These are phyloP conservation scores for Pseudogymnoascus sp. DNA, from an alignment of 2,329 filamentous ascomycete species.

Conservation along the genomic window DNA sequence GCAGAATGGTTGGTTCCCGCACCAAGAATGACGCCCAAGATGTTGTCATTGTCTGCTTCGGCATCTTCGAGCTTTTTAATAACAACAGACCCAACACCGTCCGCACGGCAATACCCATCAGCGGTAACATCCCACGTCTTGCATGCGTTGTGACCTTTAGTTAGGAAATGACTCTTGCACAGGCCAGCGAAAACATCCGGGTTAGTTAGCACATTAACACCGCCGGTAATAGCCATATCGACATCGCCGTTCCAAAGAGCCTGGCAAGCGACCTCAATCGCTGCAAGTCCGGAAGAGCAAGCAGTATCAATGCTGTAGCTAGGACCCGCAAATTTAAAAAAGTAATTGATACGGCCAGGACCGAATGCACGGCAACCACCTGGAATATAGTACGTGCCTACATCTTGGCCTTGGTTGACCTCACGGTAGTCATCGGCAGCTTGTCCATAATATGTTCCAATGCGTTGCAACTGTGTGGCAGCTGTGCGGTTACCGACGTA, in stretches of 20 bases:
- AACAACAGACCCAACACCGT: constrained; percentile 37
- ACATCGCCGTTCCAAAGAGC: constrained; percentile 16
- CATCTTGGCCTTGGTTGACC: background rate
- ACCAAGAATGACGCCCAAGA: constrained; percentile 36
- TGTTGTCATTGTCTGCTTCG: constrained; percentile 58
- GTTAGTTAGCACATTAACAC: constrained; percentile 17
- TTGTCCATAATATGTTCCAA: constrained; percentile 10
- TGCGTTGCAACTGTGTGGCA: constrained; percentile 34
- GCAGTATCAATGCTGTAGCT: constrained; percentile 31
- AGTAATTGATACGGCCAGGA: constrained; percentile 27
- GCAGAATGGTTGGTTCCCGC: constrained; percentile 72
- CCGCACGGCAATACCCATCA: constrained; percentile 42
- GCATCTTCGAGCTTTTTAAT: constrained; percentile 55
- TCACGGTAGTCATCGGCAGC: constrained; percentile 12
- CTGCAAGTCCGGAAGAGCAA: constrained; percentile 30
- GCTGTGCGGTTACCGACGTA: constrained; percentile 40
- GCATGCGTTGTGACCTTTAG: constrained; percentile 30
- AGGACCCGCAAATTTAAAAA: constrained; percentile 33
- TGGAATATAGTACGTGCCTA: constrained; percentile 12
- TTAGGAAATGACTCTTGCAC: constrained; percentile 9
- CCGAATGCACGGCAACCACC: constrained; percentile 10
- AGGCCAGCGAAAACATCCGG: constrained; percentile 23
- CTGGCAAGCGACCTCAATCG: constrained; percentile 18
- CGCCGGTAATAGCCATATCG: constrained; percentile 18
- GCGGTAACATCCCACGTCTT: constrained; percentile 38